phyloP scores from a whole-genome alignment of 176 grass and related monocot genomes.

The Urochloa ruziziensis region DNA sequence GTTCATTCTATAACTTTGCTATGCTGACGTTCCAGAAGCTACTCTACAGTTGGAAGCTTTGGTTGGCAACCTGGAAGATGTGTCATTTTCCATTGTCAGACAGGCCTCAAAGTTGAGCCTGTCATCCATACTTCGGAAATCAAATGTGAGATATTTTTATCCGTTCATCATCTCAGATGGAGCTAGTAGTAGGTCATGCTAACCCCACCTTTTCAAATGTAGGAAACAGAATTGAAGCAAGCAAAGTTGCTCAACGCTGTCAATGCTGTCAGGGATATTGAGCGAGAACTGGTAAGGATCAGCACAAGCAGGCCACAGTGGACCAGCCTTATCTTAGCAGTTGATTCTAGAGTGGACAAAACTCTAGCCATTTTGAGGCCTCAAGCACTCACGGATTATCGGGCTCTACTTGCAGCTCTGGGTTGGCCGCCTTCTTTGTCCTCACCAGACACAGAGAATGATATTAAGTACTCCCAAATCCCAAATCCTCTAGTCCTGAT shows the following conservation, averaged over 20 bases:
- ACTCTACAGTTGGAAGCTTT: slow-evolving; percentile 89
- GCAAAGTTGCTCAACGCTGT: slow-evolving; percentile 65
- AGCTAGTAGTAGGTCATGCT: neutral
- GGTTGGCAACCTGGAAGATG: slow-evolving; percentile 96
- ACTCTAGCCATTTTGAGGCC: slow-evolving; percentile 73
- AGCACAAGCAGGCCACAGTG: slow-evolving; percentile 49
- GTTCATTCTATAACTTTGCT: slow-evolving; percentile 47
- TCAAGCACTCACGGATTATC: slow-evolving; percentile 77
- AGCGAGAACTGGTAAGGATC: slow-evolving; percentile 59
- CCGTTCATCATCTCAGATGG: neutral
- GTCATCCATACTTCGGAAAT: slow-evolving; percentile 34
- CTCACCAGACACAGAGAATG: slow-evolving; percentile 46
- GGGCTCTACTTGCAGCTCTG: slow-evolving; percentile 72
- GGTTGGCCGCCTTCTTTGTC: slow-evolving; percentile 85
- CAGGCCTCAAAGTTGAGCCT: slow-evolving; percentile 53
- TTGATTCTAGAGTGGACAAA: slow-evolving; percentile 94
- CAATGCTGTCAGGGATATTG: slow-evolving; percentile 69
- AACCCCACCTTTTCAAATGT: slow-evolving; percentile 13
- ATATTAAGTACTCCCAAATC: slow-evolving; percentile 48
- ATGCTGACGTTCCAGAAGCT: slow-evolving; percentile 75
- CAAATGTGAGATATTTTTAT: slow-evolving; percentile 42
- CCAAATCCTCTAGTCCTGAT: slow-evolving; percentile 81
- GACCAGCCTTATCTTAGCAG: slow-evolving; percentile 70
- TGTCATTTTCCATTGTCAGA: slow-evolving; percentile 60
- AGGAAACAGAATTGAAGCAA: slow-evolving; percentile 59